phyloP scores from a whole-genome alignment of 768 basidiomycete species.

The Agrocybe pediades region DNA sequence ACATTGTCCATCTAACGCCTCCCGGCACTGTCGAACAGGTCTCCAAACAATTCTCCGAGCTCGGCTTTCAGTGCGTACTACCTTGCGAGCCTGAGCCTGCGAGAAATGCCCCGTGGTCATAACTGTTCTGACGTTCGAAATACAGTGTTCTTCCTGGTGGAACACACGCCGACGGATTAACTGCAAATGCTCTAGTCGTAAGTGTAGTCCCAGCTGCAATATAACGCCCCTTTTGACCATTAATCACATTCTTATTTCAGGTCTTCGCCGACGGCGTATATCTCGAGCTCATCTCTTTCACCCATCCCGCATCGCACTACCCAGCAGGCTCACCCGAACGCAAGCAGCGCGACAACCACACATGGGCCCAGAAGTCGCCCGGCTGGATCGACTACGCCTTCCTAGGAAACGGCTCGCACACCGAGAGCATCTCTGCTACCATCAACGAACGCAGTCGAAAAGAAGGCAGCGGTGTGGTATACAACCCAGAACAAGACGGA shows the following conservation, averaged over 20 bases:
- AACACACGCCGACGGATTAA: conserved; percentile 61
- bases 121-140: not conserved
- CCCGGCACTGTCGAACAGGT: conserved; percentile 55
- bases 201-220: conserved; percentile 8
- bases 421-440: conserved; percentile 44
- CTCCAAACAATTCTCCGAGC: conserved; percentile 51
- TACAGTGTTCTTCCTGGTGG: conserved; percentile 68
- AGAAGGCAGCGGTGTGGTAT: conserved; percentile 41
- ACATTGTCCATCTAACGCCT: conserved; percentile 73
- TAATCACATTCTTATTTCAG: conserved; percentile 26
- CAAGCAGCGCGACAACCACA: conserved; percentile 41
- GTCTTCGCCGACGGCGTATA: conserved; percentile 60
- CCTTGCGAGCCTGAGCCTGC: not conserved
- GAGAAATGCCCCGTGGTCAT: no score
- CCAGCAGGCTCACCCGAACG: conserved; percentile 50
- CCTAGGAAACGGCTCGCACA: conserved; percentile 49
- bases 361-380: conserved; percentile 53
- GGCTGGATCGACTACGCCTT: conserved; percentile 75
- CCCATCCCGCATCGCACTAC: conserved; percentile 53
- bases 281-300: conserved; percentile 72
- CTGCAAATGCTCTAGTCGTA: conserved; percentile 68
- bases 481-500: conserved; percentile 46
- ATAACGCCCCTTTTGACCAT: not conserved
- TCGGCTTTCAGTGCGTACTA: conserved; percentile 66
- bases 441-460: conserved; percentile 53